Evolutionary conservation across 108 stramenopile species (phyloP).

Genomic region (Thalassiosira profunda): DNA sequence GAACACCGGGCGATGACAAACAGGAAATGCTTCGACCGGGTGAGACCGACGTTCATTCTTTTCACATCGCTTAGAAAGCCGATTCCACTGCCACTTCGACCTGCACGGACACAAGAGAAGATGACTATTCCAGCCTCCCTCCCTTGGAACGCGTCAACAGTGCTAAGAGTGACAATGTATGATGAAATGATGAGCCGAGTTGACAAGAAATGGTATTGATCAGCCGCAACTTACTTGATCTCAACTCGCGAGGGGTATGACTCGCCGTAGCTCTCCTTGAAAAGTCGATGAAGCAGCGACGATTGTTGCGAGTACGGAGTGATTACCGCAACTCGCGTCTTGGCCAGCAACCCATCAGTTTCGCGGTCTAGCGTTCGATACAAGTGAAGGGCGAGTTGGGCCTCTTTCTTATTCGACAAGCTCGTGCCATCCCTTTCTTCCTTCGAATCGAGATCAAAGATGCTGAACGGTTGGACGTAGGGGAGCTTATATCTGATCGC

Average conservation of each 20-base stretch:
- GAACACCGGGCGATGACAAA: constrained; percentile 46
- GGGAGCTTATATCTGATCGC: constrained; percentile 34
- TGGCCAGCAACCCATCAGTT: constrained; percentile 29
- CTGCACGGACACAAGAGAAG: constrained; percentile 64
- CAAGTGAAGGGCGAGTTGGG: constrained; percentile 41
- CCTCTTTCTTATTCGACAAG: constrained; percentile 46
- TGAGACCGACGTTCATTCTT: constrained; percentile 93
- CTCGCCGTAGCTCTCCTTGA: constrained; percentile 29
- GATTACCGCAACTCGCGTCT: constrained; percentile 65
- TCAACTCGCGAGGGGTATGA: constrained; percentile 40
- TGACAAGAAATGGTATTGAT: not conserved
- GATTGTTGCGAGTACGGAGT: constrained; percentile 82
- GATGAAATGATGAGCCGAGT: not conserved
- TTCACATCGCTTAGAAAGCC: constrained; percentile 90
- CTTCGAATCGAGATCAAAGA: constrained; percentile 56
- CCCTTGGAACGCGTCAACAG: constrained; percentile 90
- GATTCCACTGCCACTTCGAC: constrained; percentile 51
- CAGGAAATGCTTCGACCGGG: constrained; percentile 57
- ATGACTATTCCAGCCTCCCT: constrained; percentile 76
- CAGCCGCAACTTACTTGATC: constrained; percentile 24
- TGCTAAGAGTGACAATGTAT: constrained; percentile 27
- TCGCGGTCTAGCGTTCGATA: constrained; percentile 34
- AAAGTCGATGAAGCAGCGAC: constrained; percentile 31
- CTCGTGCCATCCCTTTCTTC: constrained; percentile 52
- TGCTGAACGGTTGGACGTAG: constrained; percentile 50